phyloP scores from a whole-genome alignment of 345 rosid genomes.

The Salix koriyanagi region DNA sequence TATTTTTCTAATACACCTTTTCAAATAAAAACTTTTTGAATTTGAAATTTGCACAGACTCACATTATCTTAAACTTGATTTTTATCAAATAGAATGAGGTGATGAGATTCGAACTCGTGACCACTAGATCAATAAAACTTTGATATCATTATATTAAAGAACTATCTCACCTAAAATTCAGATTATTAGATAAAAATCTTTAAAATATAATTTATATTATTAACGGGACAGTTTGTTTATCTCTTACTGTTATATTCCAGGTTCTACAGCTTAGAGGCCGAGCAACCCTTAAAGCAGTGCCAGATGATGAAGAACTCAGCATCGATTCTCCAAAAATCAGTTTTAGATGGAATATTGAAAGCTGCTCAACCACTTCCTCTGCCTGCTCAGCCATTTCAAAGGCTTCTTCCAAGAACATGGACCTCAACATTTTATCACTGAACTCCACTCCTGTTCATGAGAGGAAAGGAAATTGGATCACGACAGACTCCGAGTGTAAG shows the following conservation, averaged over 20 bases:
- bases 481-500: conserved; percentile 88
- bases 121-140: too few relatives aligned
- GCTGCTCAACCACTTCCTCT: conserved; percentile 52
- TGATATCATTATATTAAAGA: too few relatives aligned
- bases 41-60: too few relatives aligned
- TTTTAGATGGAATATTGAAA: conserved; percentile 73
- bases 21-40: too few relatives aligned
- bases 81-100: too few relatives aligned
- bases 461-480: conserved; percentile 82
- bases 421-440: conserved; percentile 31
- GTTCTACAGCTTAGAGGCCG: conserved; percentile 46
- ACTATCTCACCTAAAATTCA: too few relatives aligned
- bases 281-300: conserved; percentile 42
- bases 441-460: conserved; percentile 39
- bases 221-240: too few relatives aligned
- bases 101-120: too few relatives aligned
- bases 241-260: conserved; percentile 15
- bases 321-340: conserved; percentile 64
- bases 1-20: too few relatives aligned
- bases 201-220: too few relatives aligned
- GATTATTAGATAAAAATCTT: too few relatives aligned
- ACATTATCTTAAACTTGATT: fast-evolving
- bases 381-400: conserved; percentile 43
- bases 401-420: conserved; percentile 42
- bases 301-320: conserved; percentile 47